A percentile compares a stretch with the other conserved stretches of the same genome.
Evolutionary conservation across 306 rosid genomes (phyloP).

Genomic region (Prunus mongolica): DNA sequence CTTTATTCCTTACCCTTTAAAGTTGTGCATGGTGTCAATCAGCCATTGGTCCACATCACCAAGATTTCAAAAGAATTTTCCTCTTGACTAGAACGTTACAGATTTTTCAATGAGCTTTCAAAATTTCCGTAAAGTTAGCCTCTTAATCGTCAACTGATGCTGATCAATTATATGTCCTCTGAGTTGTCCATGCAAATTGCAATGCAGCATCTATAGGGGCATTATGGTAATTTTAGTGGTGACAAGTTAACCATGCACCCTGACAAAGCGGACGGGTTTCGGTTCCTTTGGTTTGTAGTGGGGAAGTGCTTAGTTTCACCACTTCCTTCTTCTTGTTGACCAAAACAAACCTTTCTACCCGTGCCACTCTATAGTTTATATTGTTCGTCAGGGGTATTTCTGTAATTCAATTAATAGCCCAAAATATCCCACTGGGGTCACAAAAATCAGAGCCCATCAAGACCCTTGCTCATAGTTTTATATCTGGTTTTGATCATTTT

Average conservation of each 20-base stretch:
- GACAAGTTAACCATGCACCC: not conserved
- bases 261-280: conserved; percentile 20
- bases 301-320: not conserved
- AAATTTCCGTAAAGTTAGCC: conserved; percentile 10
- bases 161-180: too few relatives aligned
- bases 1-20: not conserved
- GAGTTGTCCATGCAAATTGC: not conserved
- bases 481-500: not conserved
- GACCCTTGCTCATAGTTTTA: too few relatives aligned
- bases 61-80: not conserved
- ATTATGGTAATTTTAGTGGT: not conserved
- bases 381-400: not conserved
- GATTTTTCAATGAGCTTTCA: not conserved
- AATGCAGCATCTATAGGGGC: not conserved
- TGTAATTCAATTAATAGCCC: not conserved
- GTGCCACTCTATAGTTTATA: not conserved
- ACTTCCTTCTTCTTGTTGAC: not conserved
- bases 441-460: too few relatives aligned
- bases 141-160: not conserved
- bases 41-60: not conserved
- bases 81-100: conserved; percentile 3
- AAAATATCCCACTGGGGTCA: not conserved
- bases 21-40: not conserved
- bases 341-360: not conserved
- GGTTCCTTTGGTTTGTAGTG: conserved; percentile 9